Percentiles rank a stretch among this genome's conserved stretches.
phyloP scores from a whole-genome alignment of 495 filamentous ascomycete genomes.

The Evansstolkia leycettana region DNA sequence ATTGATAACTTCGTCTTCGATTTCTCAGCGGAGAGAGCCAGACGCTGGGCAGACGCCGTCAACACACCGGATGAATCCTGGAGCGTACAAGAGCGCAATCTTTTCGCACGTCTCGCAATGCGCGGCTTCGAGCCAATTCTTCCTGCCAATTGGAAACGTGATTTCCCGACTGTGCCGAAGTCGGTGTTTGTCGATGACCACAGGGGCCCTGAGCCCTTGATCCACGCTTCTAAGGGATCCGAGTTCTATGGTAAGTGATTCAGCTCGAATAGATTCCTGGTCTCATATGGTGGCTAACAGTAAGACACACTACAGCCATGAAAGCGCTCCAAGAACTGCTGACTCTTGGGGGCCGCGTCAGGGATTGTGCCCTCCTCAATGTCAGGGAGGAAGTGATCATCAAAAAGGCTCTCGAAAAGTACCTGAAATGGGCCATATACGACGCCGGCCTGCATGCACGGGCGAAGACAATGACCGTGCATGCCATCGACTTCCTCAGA shows the following conservation, averaged over 20 bases:
- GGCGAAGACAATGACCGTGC: constrained; percentile 13
- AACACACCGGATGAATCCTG: constrained; percentile 20
- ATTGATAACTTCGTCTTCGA: constrained; percentile 14
- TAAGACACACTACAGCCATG: constrained; percentile 13
- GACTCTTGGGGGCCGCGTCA: constrained; percentile 24
- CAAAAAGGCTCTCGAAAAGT: constrained; percentile 19
- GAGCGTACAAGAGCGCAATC: constrained; percentile 37
- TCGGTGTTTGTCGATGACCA: constrained; percentile 47
- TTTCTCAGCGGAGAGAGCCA: constrained; percentile 17
- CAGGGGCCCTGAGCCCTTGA: constrained; percentile 28
- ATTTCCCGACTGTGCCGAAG: constrained; percentile 49
- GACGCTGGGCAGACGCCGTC: constrained; percentile 14
- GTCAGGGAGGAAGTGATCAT: constrained; percentile 19
- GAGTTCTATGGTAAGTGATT: constrained; percentile 26
- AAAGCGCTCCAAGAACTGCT: constrained; percentile 26
- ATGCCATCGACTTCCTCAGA: constrained; percentile 20
- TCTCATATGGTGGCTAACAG: constrained; percentile 2
- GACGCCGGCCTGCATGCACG: constrained; percentile 20
- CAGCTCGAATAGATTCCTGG: no score
- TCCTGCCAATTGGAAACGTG: constrained; percentile 40
- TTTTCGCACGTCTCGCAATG: constrained; percentile 43
- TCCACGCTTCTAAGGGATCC: constrained; percentile 27
- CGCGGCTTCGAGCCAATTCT: constrained; percentile 50
- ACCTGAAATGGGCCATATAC: constrained; percentile 30
- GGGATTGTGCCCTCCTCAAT: constrained; percentile 20